These are phyloP conservation scores for Uronychia setigera DNA, from an alignment of 73 alveolate genomes.

Conservation along the genomic window DNA sequence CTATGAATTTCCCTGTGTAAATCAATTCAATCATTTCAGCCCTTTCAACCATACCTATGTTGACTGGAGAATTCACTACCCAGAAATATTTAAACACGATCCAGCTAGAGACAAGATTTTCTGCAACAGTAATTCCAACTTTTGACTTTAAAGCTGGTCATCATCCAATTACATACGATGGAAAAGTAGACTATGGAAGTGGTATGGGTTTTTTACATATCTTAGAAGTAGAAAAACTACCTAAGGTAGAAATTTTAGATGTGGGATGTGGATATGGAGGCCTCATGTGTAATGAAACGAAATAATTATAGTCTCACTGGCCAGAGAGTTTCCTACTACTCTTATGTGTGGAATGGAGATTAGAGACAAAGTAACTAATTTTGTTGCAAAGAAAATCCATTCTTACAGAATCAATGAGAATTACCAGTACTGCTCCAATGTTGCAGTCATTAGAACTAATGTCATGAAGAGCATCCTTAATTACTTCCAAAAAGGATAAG, in stretches of 20 bases:
- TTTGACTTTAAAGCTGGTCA: slow-evolving; percentile 34
- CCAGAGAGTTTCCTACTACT: slow-evolving; percentile 76
- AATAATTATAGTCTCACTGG: slow-evolving; percentile 25
- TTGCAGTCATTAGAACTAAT: slow-evolving; percentile 92
- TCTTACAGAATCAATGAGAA: slow-evolving; percentile 89
- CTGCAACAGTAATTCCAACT: slow-evolving; percentile 38
- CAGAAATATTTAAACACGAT: slow-evolving; percentile 79
- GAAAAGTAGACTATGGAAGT: neutral
- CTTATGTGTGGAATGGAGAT: slow-evolving; percentile 96
- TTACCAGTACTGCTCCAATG: slow-evolving; percentile 76
- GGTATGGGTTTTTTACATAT: slow-evolving; percentile 1
- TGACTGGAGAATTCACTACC: slow-evolving; percentile 94
- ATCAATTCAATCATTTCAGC: slow-evolving; percentile 28
- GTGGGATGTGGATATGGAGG: slow-evolving; percentile 99
- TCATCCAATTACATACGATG: slow-evolving; percentile 41
- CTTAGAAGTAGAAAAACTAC: slow-evolving; percentile 29
- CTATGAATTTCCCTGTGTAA: slow-evolving; percentile 84
- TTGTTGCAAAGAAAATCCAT: slow-evolving; percentile 94
- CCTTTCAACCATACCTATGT: slow-evolving; percentile 90
- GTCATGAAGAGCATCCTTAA: slow-evolving; percentile 83
- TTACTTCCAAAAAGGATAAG: slow-evolving; percentile 52
- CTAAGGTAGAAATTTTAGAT: slow-evolving; percentile 75
- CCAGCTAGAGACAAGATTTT: slow-evolving; percentile 57
- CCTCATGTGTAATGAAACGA: slow-evolving; percentile 68
- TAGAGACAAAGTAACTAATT: slow-evolving; percentile 96